Conservation (phyloP, 2,329 filamentous ascomycete genomes). For the Diaporthe sp. region DNA sequence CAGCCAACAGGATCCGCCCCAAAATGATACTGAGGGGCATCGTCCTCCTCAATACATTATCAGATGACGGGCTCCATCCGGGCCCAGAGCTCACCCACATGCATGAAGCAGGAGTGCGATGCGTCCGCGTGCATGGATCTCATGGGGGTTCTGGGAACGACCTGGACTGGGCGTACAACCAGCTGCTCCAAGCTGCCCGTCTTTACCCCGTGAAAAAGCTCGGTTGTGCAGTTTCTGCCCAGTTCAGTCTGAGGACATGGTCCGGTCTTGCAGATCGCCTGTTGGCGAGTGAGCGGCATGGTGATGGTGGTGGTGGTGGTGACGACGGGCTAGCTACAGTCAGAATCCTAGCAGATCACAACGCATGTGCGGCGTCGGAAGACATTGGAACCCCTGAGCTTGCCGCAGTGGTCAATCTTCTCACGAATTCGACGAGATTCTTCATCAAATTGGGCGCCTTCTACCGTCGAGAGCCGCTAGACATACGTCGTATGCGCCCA, state of each 20-base stretch:
- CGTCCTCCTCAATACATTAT: not conserved
- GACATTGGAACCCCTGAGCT: not conserved
- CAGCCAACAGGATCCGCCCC: not conserved
- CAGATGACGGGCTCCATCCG: not conserved
- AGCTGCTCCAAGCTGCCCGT: not conserved
- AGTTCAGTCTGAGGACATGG: not conserved
- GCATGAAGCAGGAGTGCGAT: conserved; percentile 5
- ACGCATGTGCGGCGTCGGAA: not conserved
- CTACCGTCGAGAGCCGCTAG: conserved; percentile 4
- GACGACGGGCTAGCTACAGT: not conserved
- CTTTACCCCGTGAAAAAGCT: not conserved
- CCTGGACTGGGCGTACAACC: not conserved
- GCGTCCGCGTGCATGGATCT: conserved; percentile 1
- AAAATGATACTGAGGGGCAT: not conserved
- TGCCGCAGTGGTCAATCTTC: not conserved
- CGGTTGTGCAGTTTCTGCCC: not conserved
- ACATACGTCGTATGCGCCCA: conserved; percentile 1
- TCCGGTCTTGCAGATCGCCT: not conserved
- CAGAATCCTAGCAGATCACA: conserved; percentile 11
- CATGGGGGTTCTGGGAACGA: not conserved
- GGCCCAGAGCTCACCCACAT: not conserved
- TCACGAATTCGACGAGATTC: not conserved
- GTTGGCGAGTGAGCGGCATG: not conserved
- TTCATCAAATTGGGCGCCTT: conserved; percentile 10
- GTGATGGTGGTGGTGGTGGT: not conserved